Evolutionary conservation across 768 basidiomycete genomes (phyloP), one percentile per base, ranked within the genome.

Genomic region (Amanita rubescens): DNA sequence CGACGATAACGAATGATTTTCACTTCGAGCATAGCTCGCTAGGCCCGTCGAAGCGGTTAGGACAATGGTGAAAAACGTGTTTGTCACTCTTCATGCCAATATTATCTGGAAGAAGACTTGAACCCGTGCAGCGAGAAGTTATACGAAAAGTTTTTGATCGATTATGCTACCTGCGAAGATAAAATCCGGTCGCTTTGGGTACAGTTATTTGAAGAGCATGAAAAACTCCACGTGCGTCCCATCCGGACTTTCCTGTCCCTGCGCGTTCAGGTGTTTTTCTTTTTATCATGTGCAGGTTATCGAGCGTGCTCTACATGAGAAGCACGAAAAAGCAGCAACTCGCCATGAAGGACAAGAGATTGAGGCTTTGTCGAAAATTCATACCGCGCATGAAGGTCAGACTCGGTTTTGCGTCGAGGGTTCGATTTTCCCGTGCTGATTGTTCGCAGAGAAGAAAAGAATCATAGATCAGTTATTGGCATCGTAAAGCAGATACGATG

Each of bases 121-220:
- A 17, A 10, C 11, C 19, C 3, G 56, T 30, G 19, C 53, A 64
- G 63, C 17, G 62, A 63, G 54, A 37, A 53, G 22, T 41, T 61
- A 32, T 61, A 60, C 17, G 53, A 51, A 9, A 59, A 61, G 2
- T 64, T 62, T 45, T 46, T 58, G 30, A 55, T 55, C 24, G 58
- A 60, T 41, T 64, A 64, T 30, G 63, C 63, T n/a, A 50, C 58
- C n/a, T 57, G 55, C 41, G 63, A 64, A 51, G 63, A 64, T 34
- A 53, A n/a, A 11, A 64, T 64, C 10, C 60, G 60, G 32, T 55
- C 56, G 30, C 49, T 64, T 24, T 61, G 60, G 59, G 52, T 32
- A 24, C 63, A 62, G 37, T 53, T 64, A 37, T 56, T 56, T 19
- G 55, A 60, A 24, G 62, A 62, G 48, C 62, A 58, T 25, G 56